These are phyloP conservation scores for Sphaerosporella brunnea DNA, from an alignment of 495 filamentous ascomycete species.

Conservation along the genomic window DNA sequence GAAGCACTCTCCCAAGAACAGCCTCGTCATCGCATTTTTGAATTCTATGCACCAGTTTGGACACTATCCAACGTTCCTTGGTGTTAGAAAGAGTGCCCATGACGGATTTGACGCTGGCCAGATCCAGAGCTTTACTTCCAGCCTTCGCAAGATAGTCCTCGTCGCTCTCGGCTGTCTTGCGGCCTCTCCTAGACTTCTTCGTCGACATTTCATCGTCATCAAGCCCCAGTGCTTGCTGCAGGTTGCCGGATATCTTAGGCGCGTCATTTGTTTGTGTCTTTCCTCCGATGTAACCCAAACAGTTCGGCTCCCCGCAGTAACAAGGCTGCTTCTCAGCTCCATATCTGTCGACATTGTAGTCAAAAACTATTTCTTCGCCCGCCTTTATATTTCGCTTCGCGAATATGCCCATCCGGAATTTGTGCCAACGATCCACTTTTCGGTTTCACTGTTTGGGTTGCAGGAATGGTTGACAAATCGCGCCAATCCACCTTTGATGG, in stretches of 20 bases:
- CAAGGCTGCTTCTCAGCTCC: constrained; percentile 91
- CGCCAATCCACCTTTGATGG: constrained; percentile 87
- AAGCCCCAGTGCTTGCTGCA: constrained; percentile 89
- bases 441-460: constrained; percentile 96
- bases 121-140: constrained; percentile 56
- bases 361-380: constrained; percentile 96
- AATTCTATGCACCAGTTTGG: constrained; percentile 80
- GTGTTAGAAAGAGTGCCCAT: constrained; percentile 98
- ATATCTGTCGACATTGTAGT: constrained; percentile 98
- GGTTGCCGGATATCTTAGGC: constrained; percentile 75
- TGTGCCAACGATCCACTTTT: constrained; percentile 99
- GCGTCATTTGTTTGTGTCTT: constrained; percentile 93
- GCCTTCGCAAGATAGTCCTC: constrained; percentile 92
- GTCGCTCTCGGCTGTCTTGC: constrained; percentile 85
- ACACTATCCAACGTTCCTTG: constrained; percentile 98
- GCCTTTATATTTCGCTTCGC: constrained; percentile 68
- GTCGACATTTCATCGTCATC: constrained; percentile 81
- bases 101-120: constrained; percentile 83
- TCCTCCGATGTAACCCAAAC: constrained; percentile 88
- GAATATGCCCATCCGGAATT: constrained; percentile 98
- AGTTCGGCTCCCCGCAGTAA: constrained; percentile 91
- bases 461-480: constrained; percentile 99
- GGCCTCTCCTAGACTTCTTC: constrained; percentile 66
- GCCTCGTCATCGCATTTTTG: constrained; percentile 78
- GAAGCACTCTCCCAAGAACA: constrained; percentile 72